Base-by-base conservation (phyloP, 306 rosid species). In the Potentilla sterilis region DNA sequence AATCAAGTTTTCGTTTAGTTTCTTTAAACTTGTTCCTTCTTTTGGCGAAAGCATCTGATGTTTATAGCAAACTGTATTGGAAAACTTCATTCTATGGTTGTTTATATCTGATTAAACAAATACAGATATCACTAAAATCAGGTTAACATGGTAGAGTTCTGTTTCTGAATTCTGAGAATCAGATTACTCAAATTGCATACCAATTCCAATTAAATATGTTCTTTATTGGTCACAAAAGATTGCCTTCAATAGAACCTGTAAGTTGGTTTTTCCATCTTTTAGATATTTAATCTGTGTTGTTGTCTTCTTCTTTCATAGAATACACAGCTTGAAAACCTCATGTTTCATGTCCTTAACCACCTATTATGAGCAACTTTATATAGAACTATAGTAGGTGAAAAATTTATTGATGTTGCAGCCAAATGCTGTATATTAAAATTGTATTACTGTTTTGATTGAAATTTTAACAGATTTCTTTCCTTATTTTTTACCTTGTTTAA, bases 401-500 rank as follows among this genome's bases (percentile, higher is more conserved):
- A 43, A 37, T 16, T 74, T 44, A 43, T 19, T 10, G 32, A 41
- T 64, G 15, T 51, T 75, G 22, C 40, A 15, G 51, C 55, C 32
- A 3, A n/a, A 49, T 72, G 73, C 24, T 24, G 2, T 68, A 15
- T 37, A 14, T 68, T 57, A 48, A 64, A 35, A 37, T 58, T 13
- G 3, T 44, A 15, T 19, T 22, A n/a, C 22, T 57, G 12, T 73
- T 59, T 72, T 46, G 49, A 21, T 59, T 41, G n/a, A 19, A 52
- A 77, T 54, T 18, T 13, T 7, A 11, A 40, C 18, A n/a, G 28
- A 28, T 21, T 24, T 83, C 71, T 70, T 47, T 65, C n/a, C n/a
- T n/a, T n/a, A n/a, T n/a, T 44, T 46, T 79, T 66, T 70, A 62
- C 62, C 54, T 64, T 52, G 80, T 85, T 79, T 77, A 76, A 95